A percentile compares a stretch with the other conserved stretches of the same genome.
phyloP scores from a whole-genome alignment of 2,329 filamentous ascomycete genomes.

The Paraphaeosphaeria minitans region DNA sequence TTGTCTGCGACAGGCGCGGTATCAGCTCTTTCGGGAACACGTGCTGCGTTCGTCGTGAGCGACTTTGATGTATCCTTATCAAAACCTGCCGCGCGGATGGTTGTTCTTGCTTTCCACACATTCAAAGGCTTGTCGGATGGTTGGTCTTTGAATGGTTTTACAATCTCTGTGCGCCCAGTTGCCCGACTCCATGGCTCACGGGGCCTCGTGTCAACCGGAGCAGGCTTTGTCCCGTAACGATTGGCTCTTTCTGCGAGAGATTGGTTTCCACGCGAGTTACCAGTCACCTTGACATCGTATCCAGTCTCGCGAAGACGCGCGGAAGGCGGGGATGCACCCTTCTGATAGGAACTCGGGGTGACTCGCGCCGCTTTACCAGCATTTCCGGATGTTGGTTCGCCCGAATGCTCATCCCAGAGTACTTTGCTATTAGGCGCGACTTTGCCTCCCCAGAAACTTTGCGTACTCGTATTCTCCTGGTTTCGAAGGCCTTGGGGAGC shows the following conservation, averaged over 20 bases:
- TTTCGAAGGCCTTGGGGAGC: slow-evolving; percentile 28
- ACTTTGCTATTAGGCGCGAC: slow-evolving; percentile 43
- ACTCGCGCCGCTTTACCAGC: slow-evolving; percentile 62
- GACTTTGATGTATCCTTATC: slow-evolving; percentile 30
- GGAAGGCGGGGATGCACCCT: slow-evolving; percentile 22
- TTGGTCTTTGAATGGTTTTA: slow-evolving; percentile 68
- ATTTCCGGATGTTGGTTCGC: slow-evolving; percentile 63
- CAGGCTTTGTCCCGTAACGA: slow-evolving; percentile 31
- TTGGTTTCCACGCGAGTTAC: slow-evolving; percentile 32
- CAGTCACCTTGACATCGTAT: slow-evolving; percentile 42
- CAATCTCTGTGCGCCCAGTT: slow-evolving; percentile 69
- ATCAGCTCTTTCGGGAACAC: slow-evolving; percentile 31
- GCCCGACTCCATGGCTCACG: slow-evolving; percentile 71
- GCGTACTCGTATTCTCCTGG: slow-evolving; percentile 26
- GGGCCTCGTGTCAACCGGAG: slow-evolving; percentile 49
- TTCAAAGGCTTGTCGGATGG: slow-evolving; percentile 61
- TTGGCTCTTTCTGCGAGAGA: slow-evolving; percentile 36
- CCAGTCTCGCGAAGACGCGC: slow-evolving; percentile 29
- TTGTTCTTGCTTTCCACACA: slow-evolving; percentile 45
- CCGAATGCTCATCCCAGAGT: slow-evolving; percentile 69
- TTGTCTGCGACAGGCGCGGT: slow-evolving; percentile 37
- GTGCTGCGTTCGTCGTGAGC: slow-evolving; percentile 29
- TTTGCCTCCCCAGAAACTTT: slow-evolving; percentile 46
- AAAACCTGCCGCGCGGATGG: slow-evolving; percentile 21
- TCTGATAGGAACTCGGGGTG: slow-evolving; percentile 54